phyloP scores from a whole-genome alignment of 2,329 filamentous ascomycete species.

The Botrytis elliptica region DNA sequence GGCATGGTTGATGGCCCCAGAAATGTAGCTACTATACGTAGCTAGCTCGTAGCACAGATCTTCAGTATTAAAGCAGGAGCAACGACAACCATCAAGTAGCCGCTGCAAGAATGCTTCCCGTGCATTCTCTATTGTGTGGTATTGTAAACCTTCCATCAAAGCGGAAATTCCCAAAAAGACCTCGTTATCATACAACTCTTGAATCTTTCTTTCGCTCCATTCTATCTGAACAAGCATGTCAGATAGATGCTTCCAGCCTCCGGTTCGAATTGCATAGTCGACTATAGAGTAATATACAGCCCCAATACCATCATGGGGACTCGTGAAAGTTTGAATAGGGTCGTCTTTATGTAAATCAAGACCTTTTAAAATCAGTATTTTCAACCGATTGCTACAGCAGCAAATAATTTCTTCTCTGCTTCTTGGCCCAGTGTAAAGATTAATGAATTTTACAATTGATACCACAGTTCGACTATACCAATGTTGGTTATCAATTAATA shows the following conservation, averaged over 20 bases:
- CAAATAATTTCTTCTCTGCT: too few species aligned
- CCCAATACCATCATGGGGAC: too few species aligned
- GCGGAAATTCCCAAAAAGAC: rapidly evolving
- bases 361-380: too few species aligned
- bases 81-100: rapidly evolving
- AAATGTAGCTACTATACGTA: too few species aligned
- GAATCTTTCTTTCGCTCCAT: background rate
- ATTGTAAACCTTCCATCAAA: background rate
- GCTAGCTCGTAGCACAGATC: too few species aligned
- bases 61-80: background rate
- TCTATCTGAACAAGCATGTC: background rate
- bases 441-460: too few species aligned
- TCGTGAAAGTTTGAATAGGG: too few species aligned
- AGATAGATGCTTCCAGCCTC: background rate
- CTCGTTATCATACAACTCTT: background rate
- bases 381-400: too few species aligned
- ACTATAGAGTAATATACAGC: background rate
- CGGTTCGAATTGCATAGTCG: rapidly evolving
- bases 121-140: background rate
- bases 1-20: rapidly evolving
- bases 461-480: too few species aligned
- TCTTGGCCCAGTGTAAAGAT: too few species aligned
- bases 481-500: too few species aligned
- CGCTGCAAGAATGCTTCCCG: background rate
- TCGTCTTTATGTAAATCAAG: too few species aligned